Evolutionary conservation across 805 yeast genomes (phyloP), one percentile per base, ranked within the genome.

Genomic region (Metschnikowia borealis): DNA sequence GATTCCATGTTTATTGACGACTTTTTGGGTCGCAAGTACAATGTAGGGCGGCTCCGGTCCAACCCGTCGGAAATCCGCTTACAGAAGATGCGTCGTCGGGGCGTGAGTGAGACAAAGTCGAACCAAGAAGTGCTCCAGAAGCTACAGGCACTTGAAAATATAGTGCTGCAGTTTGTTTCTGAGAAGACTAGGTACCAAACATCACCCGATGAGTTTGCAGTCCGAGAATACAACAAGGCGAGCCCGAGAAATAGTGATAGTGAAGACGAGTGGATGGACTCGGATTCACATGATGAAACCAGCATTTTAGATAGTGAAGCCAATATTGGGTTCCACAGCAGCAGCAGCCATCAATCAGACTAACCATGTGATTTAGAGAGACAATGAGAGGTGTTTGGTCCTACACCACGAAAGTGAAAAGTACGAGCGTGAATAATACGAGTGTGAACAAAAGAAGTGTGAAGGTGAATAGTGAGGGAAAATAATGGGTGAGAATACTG

Each of bases 1-100:
- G 76, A 71, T 50, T 67, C 72, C 21, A 51, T 68, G 34, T 67
- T 69, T 44, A 64, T 69, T 39, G 74, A 70, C 46, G 73, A 69
- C 43, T 54, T 66, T 18, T 53, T 69, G 23, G 61, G 65, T 32
- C 62, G 60, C 44, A 63, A 62, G 45, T 68, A 63, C 47, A 70
- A 69, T 6, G 38, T 46, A 41, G 48, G 46, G 14, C 38, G 50
- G 13, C 38, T 38, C 7, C 26, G 49, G 43, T 37, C 48, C 31
- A 45, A 37, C 15, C 46, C 46, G 7, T 44, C 46, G 6, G 34
- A 44, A 26, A 44, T 44, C 31, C 46, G 46, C 15, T 17, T 44
- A 35, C 46, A 44, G 46, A 44, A 38, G 45, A 49, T 41, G 42
- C 50, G 26, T 42, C 52, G 34, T 39, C 40, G 35, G 15, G 44